Conservation (phyloP, 768 basidiomycete genomes). For the Kwoniella europaea region DNA sequence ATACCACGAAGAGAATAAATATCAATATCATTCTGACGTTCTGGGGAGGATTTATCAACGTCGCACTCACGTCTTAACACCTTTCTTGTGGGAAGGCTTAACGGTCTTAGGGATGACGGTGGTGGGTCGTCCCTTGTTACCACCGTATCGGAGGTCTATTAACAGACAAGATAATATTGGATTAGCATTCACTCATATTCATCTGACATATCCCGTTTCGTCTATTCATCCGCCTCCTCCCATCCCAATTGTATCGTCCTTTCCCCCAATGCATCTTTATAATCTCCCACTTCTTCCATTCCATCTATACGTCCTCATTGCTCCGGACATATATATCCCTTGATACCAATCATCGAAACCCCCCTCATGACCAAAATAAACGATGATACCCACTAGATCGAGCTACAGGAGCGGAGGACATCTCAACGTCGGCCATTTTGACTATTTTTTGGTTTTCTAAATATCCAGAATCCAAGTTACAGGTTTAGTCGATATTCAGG, state of each 20-base stretch:
- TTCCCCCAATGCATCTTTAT: no score
- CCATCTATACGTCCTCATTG: no score
- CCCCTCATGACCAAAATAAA: not conserved
- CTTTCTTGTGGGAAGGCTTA: constrained; percentile 90
- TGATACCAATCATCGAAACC: no score
- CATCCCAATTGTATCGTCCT: no score
- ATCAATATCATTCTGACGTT: no score
- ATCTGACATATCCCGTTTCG: no score
- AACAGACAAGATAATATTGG: not conserved
- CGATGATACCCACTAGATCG: constrained; percentile 49
- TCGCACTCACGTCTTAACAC: constrained; percentile 68
- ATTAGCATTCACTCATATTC: not conserved
- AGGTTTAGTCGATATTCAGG: not conserved
- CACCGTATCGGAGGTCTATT: constrained; percentile 80
- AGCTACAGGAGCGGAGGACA: constrained; percentile 46
- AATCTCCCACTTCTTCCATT: no score
- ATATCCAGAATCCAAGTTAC: not conserved
- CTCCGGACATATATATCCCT: no score
- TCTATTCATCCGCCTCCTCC: no score
- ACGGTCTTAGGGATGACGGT: constrained; percentile 75
- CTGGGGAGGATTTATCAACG: no score
- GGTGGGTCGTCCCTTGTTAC: constrained; percentile 86
- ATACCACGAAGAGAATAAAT: no score
- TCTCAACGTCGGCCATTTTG: constrained; percentile 56
- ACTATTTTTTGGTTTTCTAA: constrained; percentile 20